Evolutionary conservation across 2,329 filamentous ascomycete species (phyloP), one percentile per base, ranked within the genome.

Genomic region (Simplicillium sp.): DNA sequence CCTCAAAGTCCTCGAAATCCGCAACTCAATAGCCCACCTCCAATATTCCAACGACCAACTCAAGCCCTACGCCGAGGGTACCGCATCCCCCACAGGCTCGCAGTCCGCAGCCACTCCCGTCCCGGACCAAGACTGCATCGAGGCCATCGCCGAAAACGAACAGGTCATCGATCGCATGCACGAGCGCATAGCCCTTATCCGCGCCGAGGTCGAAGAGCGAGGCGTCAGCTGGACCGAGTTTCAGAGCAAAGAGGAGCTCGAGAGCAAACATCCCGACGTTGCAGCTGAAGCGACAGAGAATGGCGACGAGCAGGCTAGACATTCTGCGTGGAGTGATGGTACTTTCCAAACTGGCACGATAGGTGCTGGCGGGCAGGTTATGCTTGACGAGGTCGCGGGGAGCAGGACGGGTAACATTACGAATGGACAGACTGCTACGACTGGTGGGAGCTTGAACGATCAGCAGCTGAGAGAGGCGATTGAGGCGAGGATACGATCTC

Each of bases 41-140:
- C 74, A 81, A 53, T 79, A 80, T 58, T 84, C 80, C 47, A 89
- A 88, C 64, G 72, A 74, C 47, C 77, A 88, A 58, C 78, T 88
- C 44, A 68, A 72, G 41, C 82, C 82, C 29, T 87, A 77, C 51
- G 80, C 82, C 42, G 70, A 78, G 12, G 71, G 70, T 20, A 53
- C 55, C 16, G 58, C 57, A 3, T 53, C 61, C 1, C 54, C 63
- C n/a, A 14, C 52, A 14, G 49, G 54, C 34, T 45, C 44, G 20
- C 11, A 32, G 29, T 25, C 18, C 4, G n/a, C 37, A 20, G 41
- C 45, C 31, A 39, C 48, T 3, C 43, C 46, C 3, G 48, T 44
- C 13, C 61, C 79, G 13, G 84, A 89, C 54, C 68, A 69, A 46
- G 83, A 85, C 57, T 89, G 84, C 65, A 64, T 77, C 49, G 82